A percentile compares a stretch with the other conserved stretches of the same genome.
phyloP scores from a whole-genome alignment of 768 basidiomycete genomes.

The Pleurotus tuoliensis region DNA sequence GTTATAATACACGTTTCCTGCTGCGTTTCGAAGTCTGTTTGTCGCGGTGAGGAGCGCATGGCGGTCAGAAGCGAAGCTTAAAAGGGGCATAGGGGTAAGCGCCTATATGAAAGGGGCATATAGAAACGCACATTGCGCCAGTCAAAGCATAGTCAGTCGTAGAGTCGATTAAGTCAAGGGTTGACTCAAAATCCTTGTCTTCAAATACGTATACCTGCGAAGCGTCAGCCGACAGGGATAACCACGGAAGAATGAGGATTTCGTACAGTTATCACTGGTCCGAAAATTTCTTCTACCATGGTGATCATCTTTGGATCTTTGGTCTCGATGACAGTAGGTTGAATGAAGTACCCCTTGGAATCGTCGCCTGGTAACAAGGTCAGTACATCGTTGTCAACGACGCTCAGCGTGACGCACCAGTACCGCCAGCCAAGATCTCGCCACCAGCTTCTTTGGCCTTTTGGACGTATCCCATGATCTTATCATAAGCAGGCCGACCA shows the following conservation, averaged over 20 bases:
- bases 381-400: not conserved
- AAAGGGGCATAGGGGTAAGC: slow-evolving; percentile 8
- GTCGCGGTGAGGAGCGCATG: slow-evolving; percentile 76
- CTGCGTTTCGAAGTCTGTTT: slow-evolving; percentile 81
- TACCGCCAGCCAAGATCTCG: slow-evolving; percentile 84
- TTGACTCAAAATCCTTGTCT: slow-evolving; percentile 83
- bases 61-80: slow-evolving; percentile 81
- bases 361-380: slow-evolving; percentile 56
- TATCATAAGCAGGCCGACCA: slow-evolving; percentile 85
- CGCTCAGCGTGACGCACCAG: slow-evolving; percentile 37
- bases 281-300: slow-evolving; percentile 95
- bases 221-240: not conserved
- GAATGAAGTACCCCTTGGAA: slow-evolving; percentile 89
- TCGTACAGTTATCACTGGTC: slow-evolving; percentile 87
- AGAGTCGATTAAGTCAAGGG: slow-evolving; percentile 79
- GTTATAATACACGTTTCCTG: slow-evolving; percentile 97
- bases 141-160: slow-evolving; percentile 90
- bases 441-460: slow-evolving; percentile 89
- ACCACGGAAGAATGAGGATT: not conserved
- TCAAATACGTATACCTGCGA: slow-evolving; percentile 81
- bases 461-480: slow-evolving; percentile 74
- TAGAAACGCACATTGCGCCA: slow-evolving; percentile 75
- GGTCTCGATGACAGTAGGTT: slow-evolving; percentile 92
- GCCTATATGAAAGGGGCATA: not conserved
- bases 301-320: slow-evolving; percentile 87